Evolutionary conservation across 371 early-diverging fungal genomes (phyloP).

Genomic region (Parasitella parasitica): DNA sequence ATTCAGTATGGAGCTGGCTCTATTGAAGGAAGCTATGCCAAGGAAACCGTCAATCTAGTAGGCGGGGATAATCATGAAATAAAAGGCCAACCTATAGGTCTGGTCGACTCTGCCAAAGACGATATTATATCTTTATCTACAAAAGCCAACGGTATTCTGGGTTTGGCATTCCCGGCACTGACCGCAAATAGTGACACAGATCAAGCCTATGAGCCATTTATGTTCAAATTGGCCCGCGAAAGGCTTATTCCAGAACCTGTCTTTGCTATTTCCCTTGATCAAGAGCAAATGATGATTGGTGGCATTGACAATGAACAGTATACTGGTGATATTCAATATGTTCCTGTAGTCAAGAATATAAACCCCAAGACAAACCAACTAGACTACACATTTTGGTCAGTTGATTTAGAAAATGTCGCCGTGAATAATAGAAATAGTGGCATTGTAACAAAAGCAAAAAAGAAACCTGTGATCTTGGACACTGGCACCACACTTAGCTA

Average conservation of each 20-base stretch:
- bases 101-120: conserved; percentile 18
- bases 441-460: conserved; percentile 29
- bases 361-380: neutral
- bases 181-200: conserved; percentile 7
- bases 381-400: conserved; percentile 12
- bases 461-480: conserved; percentile 40
- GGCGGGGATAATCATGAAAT: conserved; percentile 16
- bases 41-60: conserved; percentile 17
- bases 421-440: neutral
- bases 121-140: conserved; percentile 1
- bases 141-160: conserved; percentile 32
- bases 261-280: conserved; percentile 19
- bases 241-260: conserved; percentile 17
- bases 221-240: conserved; percentile 13
- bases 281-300: conserved; percentile 56
- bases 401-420: neutral
- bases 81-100: conserved; percentile 25
- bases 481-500: conserved; percentile 37
- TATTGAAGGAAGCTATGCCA: conserved; percentile 20
- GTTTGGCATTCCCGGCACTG: conserved; percentile 25
- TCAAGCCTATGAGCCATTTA: conserved; percentile 12
- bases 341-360: conserved; percentile 25
- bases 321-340: conserved; percentile 45
- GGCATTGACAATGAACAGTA: conserved; percentile 53
- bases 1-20: conserved; percentile 23